Evolutionary conservation across 2,329 filamentous ascomycete genomes (phyloP), one percentile per base, ranked within the genome.

Genomic region (Alternaria consortialis): DNA sequence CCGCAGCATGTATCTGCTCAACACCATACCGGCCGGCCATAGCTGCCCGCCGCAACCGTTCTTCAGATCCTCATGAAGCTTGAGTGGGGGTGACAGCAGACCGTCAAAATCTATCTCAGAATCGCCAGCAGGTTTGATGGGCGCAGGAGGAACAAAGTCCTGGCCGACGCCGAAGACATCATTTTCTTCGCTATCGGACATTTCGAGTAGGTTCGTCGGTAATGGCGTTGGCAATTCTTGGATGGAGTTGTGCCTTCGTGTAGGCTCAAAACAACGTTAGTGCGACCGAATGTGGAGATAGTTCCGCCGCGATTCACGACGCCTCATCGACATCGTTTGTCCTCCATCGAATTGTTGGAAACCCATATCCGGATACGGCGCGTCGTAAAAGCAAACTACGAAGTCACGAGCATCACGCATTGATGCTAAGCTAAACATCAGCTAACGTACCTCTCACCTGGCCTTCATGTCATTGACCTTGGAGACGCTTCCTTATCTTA

Each of bases 11-110:
- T 98, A 96, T 79, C 90, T 92, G 20, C 91, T 87, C 54, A 99
- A 84, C 15, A 95, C 87, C 88, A 97, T 91, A 11, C 95, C 95
- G 0, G 94, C 94, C 3, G 94, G 94, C 95, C 95, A 98, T 11
- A 96, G 85, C 80, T 96, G 92, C 2, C 95, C 95, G 50, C 95
- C 95, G 78, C 95, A 98, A 62, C 95, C 95, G 65, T 91, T 88
- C 58, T 87, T 88, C 48, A 97, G 85, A 79, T 98, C 94, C 78
- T 97, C 93, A 72, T 92, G 91, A 15, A 98, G 86, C 62, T 86
- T 84, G 63, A 98, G 84, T 44, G 91, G 89, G 48, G 86, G 82
- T 20, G 84, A 79, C 34, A 97, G 84, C 53, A 95, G 85, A 39
- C 91, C 90, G 64, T 91, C 90, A 74, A 98, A 95, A 36, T 85